Evolutionary conservation across 2,329 filamentous ascomycete genomes (phyloP).

Genomic region (Endoconidiophora polonica): DNA sequence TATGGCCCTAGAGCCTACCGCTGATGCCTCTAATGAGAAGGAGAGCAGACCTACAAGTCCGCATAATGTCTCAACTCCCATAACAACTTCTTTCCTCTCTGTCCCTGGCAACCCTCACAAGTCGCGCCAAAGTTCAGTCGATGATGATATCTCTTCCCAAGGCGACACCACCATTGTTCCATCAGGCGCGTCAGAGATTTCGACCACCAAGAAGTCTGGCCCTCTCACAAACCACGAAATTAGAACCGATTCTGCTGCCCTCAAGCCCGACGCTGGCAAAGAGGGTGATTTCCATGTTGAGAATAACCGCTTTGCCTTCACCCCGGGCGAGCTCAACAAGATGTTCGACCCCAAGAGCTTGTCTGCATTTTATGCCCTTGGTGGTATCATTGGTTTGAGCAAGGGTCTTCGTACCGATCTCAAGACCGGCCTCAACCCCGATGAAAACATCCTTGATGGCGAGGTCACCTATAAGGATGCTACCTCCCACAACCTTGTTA

Average conservation of each 20-base stretch:
- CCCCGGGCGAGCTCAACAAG: slow-evolving; percentile 69
- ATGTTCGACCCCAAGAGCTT: slow-evolving; percentile 81
- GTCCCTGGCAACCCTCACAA: slow-evolving; percentile 41
- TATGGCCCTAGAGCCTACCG: slow-evolving; percentile 22
- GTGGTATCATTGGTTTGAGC: slow-evolving; percentile 62
- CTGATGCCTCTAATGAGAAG: slow-evolving; percentile 23
- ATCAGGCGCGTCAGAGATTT: slow-evolving; percentile 28
- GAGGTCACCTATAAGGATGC: slow-evolving; percentile 57
- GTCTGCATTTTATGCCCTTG: slow-evolving; percentile 63
- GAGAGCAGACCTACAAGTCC: slow-evolving; percentile 54
- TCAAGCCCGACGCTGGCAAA: slow-evolving; percentile 60
- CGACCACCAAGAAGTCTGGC: slow-evolving; percentile 24
- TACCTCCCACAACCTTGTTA: slow-evolving; percentile 23
- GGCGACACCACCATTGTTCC: slow-evolving; percentile 43
- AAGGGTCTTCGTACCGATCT: slow-evolving; percentile 61
- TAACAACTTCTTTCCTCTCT: slow-evolving; percentile 39
- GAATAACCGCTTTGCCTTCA: slow-evolving; percentile 73
- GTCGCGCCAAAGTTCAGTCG: slow-evolving; percentile 52
- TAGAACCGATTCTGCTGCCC: slow-evolving; percentile 48
- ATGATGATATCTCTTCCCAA: slow-evolving; percentile 44
- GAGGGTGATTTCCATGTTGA: slow-evolving; percentile 60
- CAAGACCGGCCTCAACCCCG: slow-evolving; percentile 55
- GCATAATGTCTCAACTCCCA: slow-evolving; percentile 51
- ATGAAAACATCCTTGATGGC: slow-evolving; percentile 53
- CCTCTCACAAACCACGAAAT: slow-evolving; percentile 35